These are phyloP conservation scores for Candida chilensis DNA, from an alignment of 805 yeast genomes.

Conservation along the genomic window DNA sequence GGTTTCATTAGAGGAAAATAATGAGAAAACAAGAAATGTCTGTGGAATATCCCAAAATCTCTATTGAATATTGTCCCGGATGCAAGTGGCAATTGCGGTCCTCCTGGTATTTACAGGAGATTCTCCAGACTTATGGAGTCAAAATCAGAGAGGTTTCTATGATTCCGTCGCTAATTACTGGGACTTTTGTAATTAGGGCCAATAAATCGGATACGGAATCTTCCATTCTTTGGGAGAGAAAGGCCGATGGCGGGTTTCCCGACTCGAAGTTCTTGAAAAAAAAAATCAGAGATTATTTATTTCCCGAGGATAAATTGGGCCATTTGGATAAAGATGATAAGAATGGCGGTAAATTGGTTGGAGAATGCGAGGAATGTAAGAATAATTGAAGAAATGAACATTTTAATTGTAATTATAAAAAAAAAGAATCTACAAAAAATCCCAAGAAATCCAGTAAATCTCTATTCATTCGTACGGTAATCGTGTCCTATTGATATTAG, in stretches of 20 bases:
- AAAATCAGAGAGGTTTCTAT: slow-evolving; percentile 43
- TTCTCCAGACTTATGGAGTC: slow-evolving; percentile 69
- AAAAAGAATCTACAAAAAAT: too few species aligned
- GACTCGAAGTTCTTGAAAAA: slow-evolving; percentile 76
- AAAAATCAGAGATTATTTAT: slow-evolving; percentile 48
- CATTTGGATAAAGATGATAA: slow-evolving; percentile 40
- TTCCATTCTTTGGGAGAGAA: slow-evolving; percentile 52
- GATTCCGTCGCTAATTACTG: slow-evolving; percentile 36
- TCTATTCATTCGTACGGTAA: too few species aligned
- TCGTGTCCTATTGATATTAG: background rate
- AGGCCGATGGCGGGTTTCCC: slow-evolving; percentile 66
- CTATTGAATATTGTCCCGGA: slow-evolving; percentile 68
- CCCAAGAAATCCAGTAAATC: too few species aligned
- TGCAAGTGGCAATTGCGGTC: slow-evolving; percentile 90
- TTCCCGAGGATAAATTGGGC: slow-evolving; percentile 47
- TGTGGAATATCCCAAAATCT: slow-evolving; percentile 43
- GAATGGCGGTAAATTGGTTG: background rate
- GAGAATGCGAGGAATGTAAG: slow-evolving; percentile 1
- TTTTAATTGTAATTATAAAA: too few species aligned
- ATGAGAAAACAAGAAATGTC: too few species aligned
- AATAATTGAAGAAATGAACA: too few species aligned
- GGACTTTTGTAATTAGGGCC: slow-evolving; percentile 52
- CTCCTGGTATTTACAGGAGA: slow-evolving; percentile 80
- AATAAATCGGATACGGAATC: slow-evolving; percentile 21
- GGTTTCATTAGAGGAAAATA: too few species aligned